phyloP scores from a whole-genome alignment of 1,139 yeast genomes.

The Blastobotrys apis region DNA sequence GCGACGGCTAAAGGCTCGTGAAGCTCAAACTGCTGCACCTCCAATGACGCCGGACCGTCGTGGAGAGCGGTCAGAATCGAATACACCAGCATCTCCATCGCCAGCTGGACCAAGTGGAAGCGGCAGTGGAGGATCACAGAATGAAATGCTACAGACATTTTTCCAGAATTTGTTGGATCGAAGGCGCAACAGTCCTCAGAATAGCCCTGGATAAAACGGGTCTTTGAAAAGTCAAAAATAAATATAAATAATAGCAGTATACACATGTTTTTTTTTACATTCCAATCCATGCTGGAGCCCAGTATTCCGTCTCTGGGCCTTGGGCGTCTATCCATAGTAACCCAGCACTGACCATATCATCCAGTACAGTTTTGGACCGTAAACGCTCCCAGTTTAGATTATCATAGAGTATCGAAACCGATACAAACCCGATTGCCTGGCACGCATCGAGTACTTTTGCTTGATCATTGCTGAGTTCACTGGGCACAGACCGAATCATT shows the following conservation, averaged over 20 bases:
- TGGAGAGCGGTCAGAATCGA: constrained; percentile 16
- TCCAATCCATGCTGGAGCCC: constrained; percentile 45
- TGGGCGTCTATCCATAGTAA: constrained; percentile 77
- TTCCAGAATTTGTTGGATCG: constrained; percentile 29
- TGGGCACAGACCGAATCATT: constrained; percentile 47
- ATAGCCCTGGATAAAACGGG: constrained; percentile 8
- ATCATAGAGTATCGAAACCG: constrained; percentile 57
- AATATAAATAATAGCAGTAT: not conserved
- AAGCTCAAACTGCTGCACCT: constrained; percentile 18
- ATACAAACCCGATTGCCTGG: constrained; percentile 65
- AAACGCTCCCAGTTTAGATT: constrained; percentile 68
- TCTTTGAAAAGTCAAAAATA: not conserved
- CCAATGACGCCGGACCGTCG: constrained; percentile 22
- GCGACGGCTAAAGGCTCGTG: constrained; percentile 27
- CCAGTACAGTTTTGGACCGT: constrained; percentile 59
- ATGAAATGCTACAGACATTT: constrained; percentile 30
- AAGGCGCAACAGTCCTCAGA: constrained; percentile 13
- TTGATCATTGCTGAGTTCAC: constrained; percentile 61
- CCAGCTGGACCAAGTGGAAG: constrained; percentile 3
- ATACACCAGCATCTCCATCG: constrained; percentile 19
- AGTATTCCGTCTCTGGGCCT: constrained; percentile 54
- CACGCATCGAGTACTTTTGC: constrained; percentile 67
- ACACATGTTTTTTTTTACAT: not conserved
- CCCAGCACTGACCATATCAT: constrained; percentile 78
- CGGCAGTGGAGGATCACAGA: constrained; percentile 20